Base-by-base conservation (phyloP, 768 basidiomycete species). In the Candolleomyces efflorescens region DNA sequence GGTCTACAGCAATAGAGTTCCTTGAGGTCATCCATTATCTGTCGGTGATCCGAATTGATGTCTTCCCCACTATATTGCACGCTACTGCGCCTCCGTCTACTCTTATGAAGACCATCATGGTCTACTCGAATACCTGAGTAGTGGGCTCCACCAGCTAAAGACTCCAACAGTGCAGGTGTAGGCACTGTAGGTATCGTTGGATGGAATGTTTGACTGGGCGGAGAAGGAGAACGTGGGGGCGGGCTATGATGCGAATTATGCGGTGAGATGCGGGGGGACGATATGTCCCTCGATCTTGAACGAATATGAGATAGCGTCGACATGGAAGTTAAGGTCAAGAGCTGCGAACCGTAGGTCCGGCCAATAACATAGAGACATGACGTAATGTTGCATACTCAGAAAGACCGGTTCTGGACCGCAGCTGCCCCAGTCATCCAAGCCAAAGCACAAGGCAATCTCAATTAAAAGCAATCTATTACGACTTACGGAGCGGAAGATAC, bases 121-220 rank as follows among this genome's bases (percentile, higher is more conserved):
- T 80, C 76, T 5, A 81, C 69, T 53, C 70, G 72, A 20, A 71
- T 73, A 5, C 85, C 84, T 4, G 82, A 80, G 63, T 86, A 88
- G 62, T 87, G 85, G 0, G 85, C 83, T 15, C 77, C 85, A 43
- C 83, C 79, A 1, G 82, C 82, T 3, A 84, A 81, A 0, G 83
- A 84, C 61, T 81, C 78, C 37, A 85, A 73, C 9, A 86, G 68
- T 2, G 79, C 75, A 18, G 81, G 72, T 0, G 81, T 79, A 1
- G 81, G 83, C 17, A 73, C 67, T 54, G 66, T 65, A 12, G 76
- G 74, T 5, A 83, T 54, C 20, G 76, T 65, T 2, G 74, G 70
- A 60, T 84, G 82, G 65, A 77, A 78, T 9, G 73, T 82, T 43
- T 72, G 71, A 32, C 78, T 68, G 0, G 83, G 80, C 5, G 75